Conservation (phyloP, 1,284 basidiomycete genomes). For the Cystodermella granulosa region DNA sequence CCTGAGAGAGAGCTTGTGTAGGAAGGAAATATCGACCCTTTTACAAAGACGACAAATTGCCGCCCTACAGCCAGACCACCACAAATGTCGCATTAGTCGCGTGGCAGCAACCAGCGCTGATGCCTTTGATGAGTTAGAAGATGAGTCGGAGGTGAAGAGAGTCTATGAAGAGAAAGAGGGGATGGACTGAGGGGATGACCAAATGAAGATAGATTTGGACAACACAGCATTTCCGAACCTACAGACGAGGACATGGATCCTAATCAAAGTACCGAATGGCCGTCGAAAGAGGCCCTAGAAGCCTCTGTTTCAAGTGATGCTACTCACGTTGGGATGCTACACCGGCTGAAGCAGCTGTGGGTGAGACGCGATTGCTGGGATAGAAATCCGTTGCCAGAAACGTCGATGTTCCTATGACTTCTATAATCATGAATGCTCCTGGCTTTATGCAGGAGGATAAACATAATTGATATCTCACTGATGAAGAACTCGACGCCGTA, state of each 20-base stretch:
- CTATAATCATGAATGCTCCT: constrained; percentile 81
- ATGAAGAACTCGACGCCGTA: constrained; percentile 91
- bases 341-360: constrained; percentile 58
- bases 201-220: constrained; percentile 80
- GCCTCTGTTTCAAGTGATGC: constrained; percentile 78
- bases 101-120: constrained; percentile 74
- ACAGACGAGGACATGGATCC: constrained; percentile 58
- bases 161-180: constrained; percentile 88
- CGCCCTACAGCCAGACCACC: constrained; percentile 91
- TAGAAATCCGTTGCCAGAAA: constrained; percentile 60
- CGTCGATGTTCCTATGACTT: constrained; percentile 59
- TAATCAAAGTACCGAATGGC: constrained; percentile 58
- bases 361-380: constrained; percentile 91
- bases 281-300: constrained; percentile 69
- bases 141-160: constrained; percentile 69
- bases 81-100: constrained; percentile 85
- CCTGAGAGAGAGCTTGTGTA: constrained; percentile 89
- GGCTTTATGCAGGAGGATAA: constrained; percentile 85
- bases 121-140: constrained; percentile 64
- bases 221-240: constrained; percentile 74
- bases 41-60: constrained; percentile 95
- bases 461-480: constrained; percentile 88
- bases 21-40: constrained; percentile 87
- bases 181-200: constrained; percentile 73
- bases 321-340: constrained; percentile 92